These are phyloP conservation scores for Phanerochaete carnosa DNA, from an alignment of 768 basidiomycete species.

Conservation along the genomic window DNA sequence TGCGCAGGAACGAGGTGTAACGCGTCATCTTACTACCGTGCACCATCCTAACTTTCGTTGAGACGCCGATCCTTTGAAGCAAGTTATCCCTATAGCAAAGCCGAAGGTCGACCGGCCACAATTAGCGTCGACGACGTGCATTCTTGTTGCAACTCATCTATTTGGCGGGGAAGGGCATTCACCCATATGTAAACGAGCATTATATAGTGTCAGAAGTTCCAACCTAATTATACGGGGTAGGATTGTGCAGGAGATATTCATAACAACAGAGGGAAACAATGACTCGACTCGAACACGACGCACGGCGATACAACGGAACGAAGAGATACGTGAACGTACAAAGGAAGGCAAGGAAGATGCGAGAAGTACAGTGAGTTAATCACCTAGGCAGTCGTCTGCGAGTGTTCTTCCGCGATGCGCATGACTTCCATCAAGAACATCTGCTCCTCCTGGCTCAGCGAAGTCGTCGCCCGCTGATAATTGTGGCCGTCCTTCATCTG, in stretches of 20 bases:
- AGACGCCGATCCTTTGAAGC: no score
- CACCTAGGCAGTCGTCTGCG: neutral
- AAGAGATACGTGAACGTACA: neutral
- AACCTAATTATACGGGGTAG: neutral
- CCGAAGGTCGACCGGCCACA: no score
- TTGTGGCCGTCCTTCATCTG: constrained; percentile 66
- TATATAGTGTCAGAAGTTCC: neutral
- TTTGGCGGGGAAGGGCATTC: no score
- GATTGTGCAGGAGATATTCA: neutral
- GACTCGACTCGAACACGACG: neutral
- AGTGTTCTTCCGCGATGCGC: constrained; percentile 53
- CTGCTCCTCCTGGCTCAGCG: constrained; percentile 70
- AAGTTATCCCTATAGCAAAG: no score
- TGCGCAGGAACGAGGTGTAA: no score
- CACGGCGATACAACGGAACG: neutral
- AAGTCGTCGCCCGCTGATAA: constrained; percentile 74
- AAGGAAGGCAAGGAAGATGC: neutral
- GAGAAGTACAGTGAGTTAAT: neutral
- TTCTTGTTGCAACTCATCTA: no score
- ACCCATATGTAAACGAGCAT: no score
- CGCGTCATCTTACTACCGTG: no score
- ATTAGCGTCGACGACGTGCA: no score
- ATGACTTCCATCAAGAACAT: constrained; percentile 84
- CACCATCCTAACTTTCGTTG: no score
- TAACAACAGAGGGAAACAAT: neutral